Evolutionary conservation across 192 early-diverging fungal genomes (phyloP).

Genomic region (Linnemannia elongata): DNA sequence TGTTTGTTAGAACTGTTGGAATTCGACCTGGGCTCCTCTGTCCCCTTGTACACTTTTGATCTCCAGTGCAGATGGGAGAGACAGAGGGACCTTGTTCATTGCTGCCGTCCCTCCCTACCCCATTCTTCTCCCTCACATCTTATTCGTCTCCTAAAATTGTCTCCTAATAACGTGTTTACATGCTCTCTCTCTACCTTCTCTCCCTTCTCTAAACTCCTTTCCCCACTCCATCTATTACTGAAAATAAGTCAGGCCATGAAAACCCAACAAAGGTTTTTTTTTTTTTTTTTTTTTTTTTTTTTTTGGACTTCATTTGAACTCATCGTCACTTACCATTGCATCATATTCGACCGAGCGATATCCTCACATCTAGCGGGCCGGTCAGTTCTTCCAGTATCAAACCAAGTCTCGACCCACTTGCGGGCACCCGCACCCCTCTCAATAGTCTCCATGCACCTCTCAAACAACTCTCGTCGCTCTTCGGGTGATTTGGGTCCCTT

Average conservation of each 20-base stretch:
- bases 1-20: neutral
- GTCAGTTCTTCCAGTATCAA: constrained; percentile 45
- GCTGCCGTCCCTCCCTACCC: neutral
- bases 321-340: constrained; percentile 40
- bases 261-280: neutral
- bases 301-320: neutral
- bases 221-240: neutral
- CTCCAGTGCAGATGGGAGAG: neutral
- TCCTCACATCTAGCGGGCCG: constrained; percentile 39
- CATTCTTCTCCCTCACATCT: too few relatives aligned
- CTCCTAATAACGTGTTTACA: neutral
- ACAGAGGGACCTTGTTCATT: neutral
- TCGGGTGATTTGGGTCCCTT: constrained; percentile 21
- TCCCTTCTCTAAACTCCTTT: neutral
- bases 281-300: neutral
- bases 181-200: neutral
- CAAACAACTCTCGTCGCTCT: constrained; percentile 37
- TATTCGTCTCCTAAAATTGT: neutral
- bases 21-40: neutral
- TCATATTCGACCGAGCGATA: constrained; percentile 48
- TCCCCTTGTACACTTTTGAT: neutral
- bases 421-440: constrained; percentile 25
- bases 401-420: constrained; percentile 49
- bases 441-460: constrained; percentile 43
- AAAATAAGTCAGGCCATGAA: neutral